These are phyloP conservation scores for Protomyces macrosporus DNA, from an alignment of 1,139 yeast species.

Conservation along the genomic window DNA sequence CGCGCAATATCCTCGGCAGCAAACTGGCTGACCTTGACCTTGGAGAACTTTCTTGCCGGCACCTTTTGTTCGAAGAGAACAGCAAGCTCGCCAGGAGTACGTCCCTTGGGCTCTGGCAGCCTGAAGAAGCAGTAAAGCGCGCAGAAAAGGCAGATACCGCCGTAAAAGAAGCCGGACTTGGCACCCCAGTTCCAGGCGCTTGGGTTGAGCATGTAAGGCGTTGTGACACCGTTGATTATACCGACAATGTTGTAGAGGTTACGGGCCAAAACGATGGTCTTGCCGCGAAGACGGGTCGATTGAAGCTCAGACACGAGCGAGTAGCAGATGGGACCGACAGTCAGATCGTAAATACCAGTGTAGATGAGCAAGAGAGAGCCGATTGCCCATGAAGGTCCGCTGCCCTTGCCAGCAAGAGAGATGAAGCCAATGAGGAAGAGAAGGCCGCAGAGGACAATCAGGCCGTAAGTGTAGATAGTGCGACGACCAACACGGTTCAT, in stretches of 20 bases:
- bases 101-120: slow-evolving; percentile 55
- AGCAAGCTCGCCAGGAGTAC: slow-evolving; percentile 59
- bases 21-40: neutral
- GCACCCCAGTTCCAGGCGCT: slow-evolving; percentile 56
- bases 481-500: slow-evolving; percentile 30
- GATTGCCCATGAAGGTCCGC: slow-evolving; percentile 32
- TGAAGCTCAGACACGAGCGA: slow-evolving; percentile 56
- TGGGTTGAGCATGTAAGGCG: slow-evolving; percentile 60
- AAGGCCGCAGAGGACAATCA: slow-evolving; percentile 33
- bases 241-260: slow-evolving; percentile 47
- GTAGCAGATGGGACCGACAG: slow-evolving; percentile 58
- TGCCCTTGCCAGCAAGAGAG: slow-evolving; percentile 34
- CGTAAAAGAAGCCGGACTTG: slow-evolving; percentile 57
- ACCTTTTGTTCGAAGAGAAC: slow-evolving; percentile 45
- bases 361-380: slow-evolving; percentile 48
- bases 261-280: slow-evolving; percentile 54
- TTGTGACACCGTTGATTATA: slow-evolving; percentile 46
- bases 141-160: slow-evolving; percentile 45
- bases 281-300: slow-evolving; percentile 51
- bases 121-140: slow-evolving; percentile 48
- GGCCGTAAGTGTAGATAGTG: slow-evolving; percentile 32
- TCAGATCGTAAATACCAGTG: slow-evolving; percentile 48
- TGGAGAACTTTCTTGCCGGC: slow-evolving; percentile 46
- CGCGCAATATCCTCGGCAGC: neutral
- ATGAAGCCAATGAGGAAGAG: slow-evolving; percentile 44